phyloP scores from a whole-genome alignment of 2,329 filamentous ascomycete genomes.

The Xylaria hypoxylon region DNA sequence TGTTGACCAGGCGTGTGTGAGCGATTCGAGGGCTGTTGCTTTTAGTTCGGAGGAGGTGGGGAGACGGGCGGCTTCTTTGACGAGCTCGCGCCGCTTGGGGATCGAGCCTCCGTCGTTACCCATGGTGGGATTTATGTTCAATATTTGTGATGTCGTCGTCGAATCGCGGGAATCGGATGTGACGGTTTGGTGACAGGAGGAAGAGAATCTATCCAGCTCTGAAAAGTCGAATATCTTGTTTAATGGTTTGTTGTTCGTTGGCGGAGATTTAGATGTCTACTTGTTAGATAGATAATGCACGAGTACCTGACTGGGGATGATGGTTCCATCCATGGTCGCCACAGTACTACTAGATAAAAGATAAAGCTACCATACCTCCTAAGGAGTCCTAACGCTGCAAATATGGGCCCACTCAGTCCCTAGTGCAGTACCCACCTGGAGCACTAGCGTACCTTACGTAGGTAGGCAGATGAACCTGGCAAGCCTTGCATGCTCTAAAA shows the following conservation, averaged over 20 bases:
- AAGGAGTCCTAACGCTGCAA: too few species aligned
- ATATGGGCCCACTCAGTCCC: too few species aligned
- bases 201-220: too few species aligned
- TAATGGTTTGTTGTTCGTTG: background rate
- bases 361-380: too few species aligned
- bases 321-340: background rate
- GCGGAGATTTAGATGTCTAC: background rate
- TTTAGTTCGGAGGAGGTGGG: slow-evolving; percentile 89
- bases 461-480: too few species aligned
- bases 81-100: slow-evolving; percentile 93
- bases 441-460: too few species aligned
- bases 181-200: background rate
- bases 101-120: slow-evolving; percentile 98
- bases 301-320: background rate
- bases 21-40: slow-evolving; percentile 85
- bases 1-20: slow-evolving; percentile 86
- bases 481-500: background rate
- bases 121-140: slow-evolving; percentile 75
- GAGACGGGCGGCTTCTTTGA: slow-evolving; percentile 88
- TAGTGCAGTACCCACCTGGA: too few species aligned
- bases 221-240: background rate
- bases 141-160: background rate
- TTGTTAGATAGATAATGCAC: too few species aligned
- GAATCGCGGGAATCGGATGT: background rate
- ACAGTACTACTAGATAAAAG: background rate